phyloP scores from a whole-genome alignment of 805 yeast genomes.

The Cyberlindnera subsufficiens region DNA sequence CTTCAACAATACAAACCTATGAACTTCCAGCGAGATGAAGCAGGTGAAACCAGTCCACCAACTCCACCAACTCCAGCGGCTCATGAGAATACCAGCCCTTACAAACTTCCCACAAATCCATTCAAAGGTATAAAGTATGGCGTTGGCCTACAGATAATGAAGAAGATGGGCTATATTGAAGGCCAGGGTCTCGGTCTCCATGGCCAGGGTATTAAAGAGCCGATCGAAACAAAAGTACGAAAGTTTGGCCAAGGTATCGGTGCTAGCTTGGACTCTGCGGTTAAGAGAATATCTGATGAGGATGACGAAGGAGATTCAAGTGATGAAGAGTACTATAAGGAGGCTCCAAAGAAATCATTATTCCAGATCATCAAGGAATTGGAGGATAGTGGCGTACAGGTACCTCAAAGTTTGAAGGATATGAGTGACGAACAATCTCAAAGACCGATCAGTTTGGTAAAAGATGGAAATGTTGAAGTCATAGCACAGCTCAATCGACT shows the following conservation, averaged over 20 bases:
- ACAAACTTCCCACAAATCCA: conserved; percentile 4
- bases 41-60: conserved; percentile 1
- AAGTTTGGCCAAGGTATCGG: conserved; percentile 68
- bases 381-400: conserved; percentile 13
- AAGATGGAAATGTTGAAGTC: conserved; percentile 25
- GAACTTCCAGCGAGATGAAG: conserved; percentile 3
- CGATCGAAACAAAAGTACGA: conserved; percentile 64
- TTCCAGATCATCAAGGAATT: conserved; percentile 19
- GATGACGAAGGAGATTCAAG: conserved; percentile 11
- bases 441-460: conserved; percentile 31
- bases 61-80: background rate
- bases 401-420: conserved; percentile 18
- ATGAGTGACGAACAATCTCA: conserved; percentile 20
- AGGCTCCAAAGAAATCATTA: conserved; percentile 22
- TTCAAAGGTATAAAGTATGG: conserved; percentile 49
- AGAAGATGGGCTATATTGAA: conserved; percentile 79
- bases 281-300: conserved; percentile 1
- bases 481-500: conserved; percentile 11
- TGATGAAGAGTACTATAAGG: conserved; percentile 21
- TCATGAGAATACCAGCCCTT: background rate
- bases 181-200: conserved; percentile 82
- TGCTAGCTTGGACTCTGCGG: conserved; percentile 30
- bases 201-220: conserved; percentile 71
- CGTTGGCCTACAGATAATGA: conserved; percentile 73
- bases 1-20: conserved; percentile 9